These are phyloP conservation scores for Naganishia antarctica DNA, from an alignment of 768 basidiomycete species.

Conservation along the genomic window DNA sequence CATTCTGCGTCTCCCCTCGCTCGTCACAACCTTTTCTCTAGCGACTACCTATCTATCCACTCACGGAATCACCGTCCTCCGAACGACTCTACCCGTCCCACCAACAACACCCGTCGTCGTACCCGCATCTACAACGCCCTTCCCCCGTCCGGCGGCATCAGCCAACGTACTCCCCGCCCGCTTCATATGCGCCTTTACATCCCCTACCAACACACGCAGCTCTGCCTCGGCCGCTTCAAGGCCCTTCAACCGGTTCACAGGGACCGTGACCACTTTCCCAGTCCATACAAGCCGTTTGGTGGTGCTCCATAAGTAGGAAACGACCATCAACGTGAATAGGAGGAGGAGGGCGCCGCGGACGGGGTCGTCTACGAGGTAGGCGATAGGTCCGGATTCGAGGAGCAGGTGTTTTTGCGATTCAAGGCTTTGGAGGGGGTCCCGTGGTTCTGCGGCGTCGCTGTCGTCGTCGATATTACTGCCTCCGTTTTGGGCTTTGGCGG, in stretches of 20 bases:
- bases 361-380: slow-evolving; percentile 21
- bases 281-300: slow-evolving; percentile 14
- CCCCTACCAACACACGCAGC: slow-evolving; percentile 1
- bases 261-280: neutral
- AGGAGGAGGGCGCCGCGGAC: slow-evolving; percentile 15
- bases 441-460: neutral
- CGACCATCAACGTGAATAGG: slow-evolving; percentile 12
- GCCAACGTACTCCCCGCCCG: neutral
- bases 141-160: neutral
- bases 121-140: neutral
- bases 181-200: slow-evolving; percentile 9
- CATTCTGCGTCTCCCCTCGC: too few relatives aligned
- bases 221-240: slow-evolving; percentile 6
- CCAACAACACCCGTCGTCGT: neutral
- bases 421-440: neutral
- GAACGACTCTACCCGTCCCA: neutral
- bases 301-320: neutral
- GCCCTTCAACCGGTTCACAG: neutral
- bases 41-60: too few relatives aligned
- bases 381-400: slow-evolving; percentile 8
- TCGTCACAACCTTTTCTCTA: too few relatives aligned
- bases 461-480: neutral
- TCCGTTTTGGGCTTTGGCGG: neutral
- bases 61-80: neutral
- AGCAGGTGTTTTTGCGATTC: neutral